Conservation (phyloP, 345 rosid species). For the Pelargonium nanum region DNA sequence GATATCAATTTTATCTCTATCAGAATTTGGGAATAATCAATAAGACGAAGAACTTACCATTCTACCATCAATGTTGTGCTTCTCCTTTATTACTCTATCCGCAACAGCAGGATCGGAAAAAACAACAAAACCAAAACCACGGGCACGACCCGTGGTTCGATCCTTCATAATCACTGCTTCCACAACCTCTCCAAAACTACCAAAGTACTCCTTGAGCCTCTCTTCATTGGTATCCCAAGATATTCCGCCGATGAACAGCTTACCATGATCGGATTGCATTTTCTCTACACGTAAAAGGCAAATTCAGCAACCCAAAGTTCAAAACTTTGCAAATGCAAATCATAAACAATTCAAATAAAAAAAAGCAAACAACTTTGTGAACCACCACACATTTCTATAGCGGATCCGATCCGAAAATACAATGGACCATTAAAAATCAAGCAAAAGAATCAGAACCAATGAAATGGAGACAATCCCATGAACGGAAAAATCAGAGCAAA, state of each 20-base stretch:
- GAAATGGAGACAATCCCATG: background rate
- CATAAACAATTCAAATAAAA: constrained; percentile 4
- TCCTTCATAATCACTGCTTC: constrained; percentile 98
- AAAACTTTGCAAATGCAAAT: constrained; percentile 13
- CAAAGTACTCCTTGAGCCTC: constrained; percentile 78
- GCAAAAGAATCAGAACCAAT: background rate
- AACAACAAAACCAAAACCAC: constrained; percentile 94
- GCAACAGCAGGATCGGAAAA: constrained; percentile 87
- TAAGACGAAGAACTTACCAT: constrained; percentile 34
- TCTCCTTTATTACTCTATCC: constrained; percentile 73
- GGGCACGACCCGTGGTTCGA: constrained; percentile 96
- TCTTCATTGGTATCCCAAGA: constrained; percentile 99
- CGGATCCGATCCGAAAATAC: background rate
- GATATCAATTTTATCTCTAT: background rate
- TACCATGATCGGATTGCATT: constrained; percentile 91
- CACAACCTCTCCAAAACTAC: constrained; percentile 79
- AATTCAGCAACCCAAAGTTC: constrained; percentile 11
- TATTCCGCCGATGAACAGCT: constrained; percentile 91
- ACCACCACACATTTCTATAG: constrained; percentile 4
- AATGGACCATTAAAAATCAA: background rate
- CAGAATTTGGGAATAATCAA: background rate
- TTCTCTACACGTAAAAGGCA: constrained; percentile 27
- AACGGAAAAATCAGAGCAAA: constrained; percentile 12
- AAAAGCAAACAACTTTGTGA: background rate
- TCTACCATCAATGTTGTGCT: constrained; percentile 89